Evolutionary conservation across 192 early-diverging fungal species (phyloP).

Genomic region (Thamnidium elegans): DNA sequence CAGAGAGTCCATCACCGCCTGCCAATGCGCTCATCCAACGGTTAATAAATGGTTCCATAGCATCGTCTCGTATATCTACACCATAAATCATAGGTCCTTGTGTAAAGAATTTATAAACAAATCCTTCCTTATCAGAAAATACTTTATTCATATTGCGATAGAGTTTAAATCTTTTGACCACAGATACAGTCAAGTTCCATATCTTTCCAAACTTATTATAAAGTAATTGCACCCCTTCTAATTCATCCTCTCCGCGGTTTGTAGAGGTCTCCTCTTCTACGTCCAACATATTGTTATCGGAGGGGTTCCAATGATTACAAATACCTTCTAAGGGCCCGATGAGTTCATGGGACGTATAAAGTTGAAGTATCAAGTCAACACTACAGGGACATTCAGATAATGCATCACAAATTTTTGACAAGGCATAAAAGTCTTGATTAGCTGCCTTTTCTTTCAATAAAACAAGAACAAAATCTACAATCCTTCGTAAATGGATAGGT

Average conservation of each 20-base stretch:
- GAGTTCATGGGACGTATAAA: slow-evolving; percentile 27
- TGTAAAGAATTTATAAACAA: slow-evolving; percentile 31
- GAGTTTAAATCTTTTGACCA: slow-evolving; percentile 29
- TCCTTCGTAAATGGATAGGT: slow-evolving; percentile 18
- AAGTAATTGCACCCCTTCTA: slow-evolving; percentile 23
- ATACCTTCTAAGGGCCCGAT: slow-evolving; percentile 29
- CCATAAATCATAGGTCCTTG: slow-evolving; percentile 20
- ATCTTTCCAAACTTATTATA: slow-evolving; percentile 33
- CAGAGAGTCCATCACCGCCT: slow-evolving; percentile 32
- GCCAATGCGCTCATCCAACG: slow-evolving; percentile 30
- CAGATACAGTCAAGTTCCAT: slow-evolving; percentile 25
- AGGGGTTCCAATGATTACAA: slow-evolving; percentile 32
- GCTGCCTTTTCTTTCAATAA: slow-evolving; percentile 27
- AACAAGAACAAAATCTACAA: slow-evolving; percentile 29
- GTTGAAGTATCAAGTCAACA: slow-evolving; percentile 33
- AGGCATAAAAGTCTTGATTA: slow-evolving; percentile 5
- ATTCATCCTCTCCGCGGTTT: slow-evolving; percentile 17
- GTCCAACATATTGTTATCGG: slow-evolving; percentile 2
- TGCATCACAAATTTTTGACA: slow-evolving; percentile 29
- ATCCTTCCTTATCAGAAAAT: slow-evolving; percentile 19
- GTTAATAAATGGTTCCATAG: slow-evolving; percentile 23
- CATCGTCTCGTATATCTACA: slow-evolving; percentile 6
- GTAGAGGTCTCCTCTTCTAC: neutral
- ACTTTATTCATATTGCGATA: slow-evolving; percentile 14
- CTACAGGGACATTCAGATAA: slow-evolving; percentile 24